A percentile compares a stretch with the other conserved stretches of the same genome.
phyloP scores from a whole-genome alignment of 2,329 filamentous ascomycete species.

The Chaetomiaceae sp. region DNA sequence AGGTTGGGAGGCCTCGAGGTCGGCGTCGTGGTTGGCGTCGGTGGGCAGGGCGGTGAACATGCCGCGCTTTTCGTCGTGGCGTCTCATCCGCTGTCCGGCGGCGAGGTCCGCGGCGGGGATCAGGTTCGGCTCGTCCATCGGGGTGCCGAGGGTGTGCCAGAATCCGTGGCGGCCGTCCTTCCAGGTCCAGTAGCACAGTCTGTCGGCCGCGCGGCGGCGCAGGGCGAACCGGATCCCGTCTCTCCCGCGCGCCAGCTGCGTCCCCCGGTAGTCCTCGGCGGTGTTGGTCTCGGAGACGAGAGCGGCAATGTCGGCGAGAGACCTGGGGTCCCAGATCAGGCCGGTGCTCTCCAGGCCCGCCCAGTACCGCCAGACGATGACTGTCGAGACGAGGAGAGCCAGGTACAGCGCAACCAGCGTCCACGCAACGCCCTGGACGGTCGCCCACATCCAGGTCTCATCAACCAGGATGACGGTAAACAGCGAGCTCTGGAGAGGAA shows the following conservation, averaged over 20 bases:
- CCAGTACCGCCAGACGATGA: slow-evolving; percentile 61
- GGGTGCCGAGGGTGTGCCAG: slow-evolving; percentile 71
- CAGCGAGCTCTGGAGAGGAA: slow-evolving; percentile 74
- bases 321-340: slow-evolving; percentile 78
- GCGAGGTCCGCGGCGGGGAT: slow-evolving; percentile 22
- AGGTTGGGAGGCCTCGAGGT: slow-evolving; percentile 36
- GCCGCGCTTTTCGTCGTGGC: slow-evolving; percentile 19
- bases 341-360: slow-evolving; percentile 59
- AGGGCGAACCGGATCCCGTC: slow-evolving; percentile 50
- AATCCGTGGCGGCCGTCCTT: slow-evolving; percentile 59
- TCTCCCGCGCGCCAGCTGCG: slow-evolving; percentile 54
- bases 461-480: slow-evolving; percentile 61
- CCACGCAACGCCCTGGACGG: slow-evolving; percentile 75
- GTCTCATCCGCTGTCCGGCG: slow-evolving; percentile 23
- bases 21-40: slow-evolving; percentile 22
- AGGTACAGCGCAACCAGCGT: slow-evolving; percentile 69
- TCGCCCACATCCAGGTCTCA: slow-evolving; percentile 69
- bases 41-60: slow-evolving; percentile 1
- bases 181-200: slow-evolving; percentile 82
- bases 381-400: slow-evolving; percentile 54
- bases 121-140: slow-evolving; percentile 41
- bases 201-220: slow-evolving; percentile 55
- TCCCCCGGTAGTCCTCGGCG: slow-evolving; percentile 64
- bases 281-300: slow-evolving; percentile 78
- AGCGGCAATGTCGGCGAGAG: slow-evolving; percentile 73